Evolutionary conservation across 192 early-diverging fungal species (phyloP).

Genomic region (Podochytrium sp.): DNA sequence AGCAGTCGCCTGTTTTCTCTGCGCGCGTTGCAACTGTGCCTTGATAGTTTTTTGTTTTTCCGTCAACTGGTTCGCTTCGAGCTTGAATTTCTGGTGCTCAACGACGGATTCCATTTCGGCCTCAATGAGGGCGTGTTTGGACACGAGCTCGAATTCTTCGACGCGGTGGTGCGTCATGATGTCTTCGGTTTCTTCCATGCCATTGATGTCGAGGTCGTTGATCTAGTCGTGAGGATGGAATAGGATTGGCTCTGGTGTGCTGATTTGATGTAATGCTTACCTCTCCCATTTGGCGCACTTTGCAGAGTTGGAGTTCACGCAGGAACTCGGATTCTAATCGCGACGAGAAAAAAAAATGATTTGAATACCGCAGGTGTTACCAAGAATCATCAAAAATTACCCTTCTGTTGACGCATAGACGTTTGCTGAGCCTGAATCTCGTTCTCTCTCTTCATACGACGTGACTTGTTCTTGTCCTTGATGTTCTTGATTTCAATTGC

Average conservation of each 20-base stretch:
- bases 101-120: background rate
- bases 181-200: conserved; percentile 31
- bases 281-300: conserved; percentile 30
- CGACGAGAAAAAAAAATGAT: background rate
- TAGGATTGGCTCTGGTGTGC: background rate
- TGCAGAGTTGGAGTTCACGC: conserved; percentile 35
- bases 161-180: conserved; percentile 8
- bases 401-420: conserved; percentile 37
- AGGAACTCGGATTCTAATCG: conserved; percentile 31
- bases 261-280: background rate
- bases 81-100: conserved; percentile 25
- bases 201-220: conserved; percentile 35
- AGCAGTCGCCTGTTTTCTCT: conserved; percentile 25
- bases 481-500: conserved; percentile 30
- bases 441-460: conserved; percentile 33
- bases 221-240: background rate
- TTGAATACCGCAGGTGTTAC: background rate
- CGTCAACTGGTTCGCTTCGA: conserved; percentile 22
- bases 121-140: conserved; percentile 26
- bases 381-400: background rate
- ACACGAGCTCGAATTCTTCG: conserved; percentile 35
- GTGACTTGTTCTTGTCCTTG: conserved; percentile 32
- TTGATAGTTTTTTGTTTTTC: conserved; percentile 28
- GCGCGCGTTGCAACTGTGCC: background rate
- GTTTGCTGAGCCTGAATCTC: conserved; percentile 28